Percentiles rank a stretch among this genome's conserved stretches.
Evolutionary conservation across 129 eudicot genomes (phyloP).

Genomic region (Flaveria robusta): DNA sequence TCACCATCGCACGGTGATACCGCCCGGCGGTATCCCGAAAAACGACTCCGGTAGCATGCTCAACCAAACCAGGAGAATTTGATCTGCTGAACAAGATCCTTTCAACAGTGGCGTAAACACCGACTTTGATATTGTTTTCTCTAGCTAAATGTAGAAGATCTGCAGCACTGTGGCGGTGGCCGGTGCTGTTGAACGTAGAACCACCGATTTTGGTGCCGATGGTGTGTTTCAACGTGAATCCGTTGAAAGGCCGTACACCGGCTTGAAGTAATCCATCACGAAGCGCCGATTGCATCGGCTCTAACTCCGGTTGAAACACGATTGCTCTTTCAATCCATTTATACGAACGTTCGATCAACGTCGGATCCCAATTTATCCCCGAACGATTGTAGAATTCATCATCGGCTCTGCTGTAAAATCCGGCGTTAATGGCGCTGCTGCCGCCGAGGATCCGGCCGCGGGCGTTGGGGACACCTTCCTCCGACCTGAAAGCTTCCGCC

Average conservation of each 20-base stretch:
- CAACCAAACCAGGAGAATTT: slow-evolving; percentile 17
- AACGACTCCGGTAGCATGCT: slow-evolving; percentile 66
- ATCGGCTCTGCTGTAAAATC: slow-evolving; percentile 82
- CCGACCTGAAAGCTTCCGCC: slow-evolving; percentile 75
- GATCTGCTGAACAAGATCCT: slow-evolving; percentile 50
- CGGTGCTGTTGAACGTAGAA: slow-evolving; percentile 66
- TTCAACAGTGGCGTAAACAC: slow-evolving; percentile 67
- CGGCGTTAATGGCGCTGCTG: slow-evolving; percentile 86
- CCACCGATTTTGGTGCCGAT: slow-evolving; percentile 87
- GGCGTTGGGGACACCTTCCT: slow-evolving; percentile 85
- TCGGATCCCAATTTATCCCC: slow-evolving; percentile 53
- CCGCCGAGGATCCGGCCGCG: slow-evolving; percentile 91
- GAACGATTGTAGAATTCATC: slow-evolving; percentile 57
- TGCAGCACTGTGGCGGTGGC: slow-evolving; percentile 71
- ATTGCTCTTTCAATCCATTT: slow-evolving; percentile 78
- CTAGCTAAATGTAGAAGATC: slow-evolving; percentile 66
- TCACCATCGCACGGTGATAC: slow-evolving; percentile 72
- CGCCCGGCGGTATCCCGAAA: slow-evolving; percentile 55
- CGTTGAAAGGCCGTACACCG: slow-evolving; percentile 60
- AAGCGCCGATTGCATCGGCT: slow-evolving; percentile 67
- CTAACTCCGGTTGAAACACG: slow-evolving; percentile 71
- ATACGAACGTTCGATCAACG: slow-evolving; percentile 50
- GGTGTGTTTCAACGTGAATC: slow-evolving; percentile 52
- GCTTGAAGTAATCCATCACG: slow-evolving; percentile 70
- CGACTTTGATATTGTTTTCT: slow-evolving; percentile 56